phyloP scores from a whole-genome alignment of 805 yeast genomes.

The Peterozyma toletana region DNA sequence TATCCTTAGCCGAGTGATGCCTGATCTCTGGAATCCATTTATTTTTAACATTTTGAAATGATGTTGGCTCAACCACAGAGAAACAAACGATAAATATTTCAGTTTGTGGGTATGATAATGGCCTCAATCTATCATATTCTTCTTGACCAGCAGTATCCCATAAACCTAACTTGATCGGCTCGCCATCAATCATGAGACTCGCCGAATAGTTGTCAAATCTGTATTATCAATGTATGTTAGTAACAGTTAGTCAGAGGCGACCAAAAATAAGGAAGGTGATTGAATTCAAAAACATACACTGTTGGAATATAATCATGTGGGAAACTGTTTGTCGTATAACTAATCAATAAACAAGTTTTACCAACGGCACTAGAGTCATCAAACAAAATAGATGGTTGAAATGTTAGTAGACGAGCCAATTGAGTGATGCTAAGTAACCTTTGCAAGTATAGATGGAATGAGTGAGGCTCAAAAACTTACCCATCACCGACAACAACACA shows the following conservation, averaged over 20 bases:
- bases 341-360: constrained; percentile 80
- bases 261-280: too few relatives aligned
- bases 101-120: constrained; percentile 87
- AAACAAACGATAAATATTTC: constrained; percentile 84
- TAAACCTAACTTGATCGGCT: constrained; percentile 75
- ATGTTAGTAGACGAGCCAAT: too few relatives aligned
- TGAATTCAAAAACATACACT: constrained; percentile 32
- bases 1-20: constrained; percentile 72
- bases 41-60: constrained; percentile 71
- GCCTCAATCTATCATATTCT: constrained; percentile 85
- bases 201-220: constrained; percentile 84
- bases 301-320: constrained; percentile 94
- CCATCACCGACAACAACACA: constrained; percentile 95
- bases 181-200: constrained; percentile 74
- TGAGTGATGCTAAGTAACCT: too few relatives aligned
- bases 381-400: too few relatives aligned
- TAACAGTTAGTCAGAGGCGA: not conserved
- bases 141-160: constrained; percentile 98
- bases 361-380: constrained; percentile 69
- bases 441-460: too few relatives aligned
- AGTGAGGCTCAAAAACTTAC: constrained; percentile 20
- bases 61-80: constrained; percentile 73
- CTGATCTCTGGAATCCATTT: constrained; percentile 85
- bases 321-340: constrained; percentile 87
- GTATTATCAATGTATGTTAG: not conserved